Base-by-base conservation (phyloP, 75 land plant species). In the Chamaecyparis obtusa region DNA sequence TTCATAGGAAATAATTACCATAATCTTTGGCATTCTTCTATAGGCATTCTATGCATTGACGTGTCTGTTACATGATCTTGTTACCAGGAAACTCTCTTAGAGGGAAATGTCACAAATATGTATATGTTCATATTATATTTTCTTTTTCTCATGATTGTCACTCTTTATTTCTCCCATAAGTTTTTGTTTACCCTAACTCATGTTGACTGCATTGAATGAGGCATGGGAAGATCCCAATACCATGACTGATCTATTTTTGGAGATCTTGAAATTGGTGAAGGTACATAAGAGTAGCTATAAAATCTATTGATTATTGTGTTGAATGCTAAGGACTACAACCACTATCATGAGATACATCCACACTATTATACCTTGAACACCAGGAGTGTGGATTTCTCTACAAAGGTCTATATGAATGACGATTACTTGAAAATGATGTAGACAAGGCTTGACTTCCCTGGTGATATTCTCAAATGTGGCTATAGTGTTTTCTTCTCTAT, bases 401-500 rank as follows among this genome's bases (percentile, higher is more conserved):
- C 86, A 24, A 85, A 85, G 78, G 16, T 67, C 30, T 85, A 21
- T 30, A 85, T 85, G 86, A 85, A 94, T 48, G 75, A 87, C 15
- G 96, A 92, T 30, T 97, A 94, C 87, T 87, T 97, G 88, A 90
- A 86, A 64, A 97, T 97, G 99, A 96, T 97, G 96, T 96, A 96
- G 97, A 90, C 93, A 86, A 90, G 97, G 75, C 95, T 95, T 57
- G 83, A 67, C 24, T 85, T 85, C 48, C 83, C 71, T 27, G 86
- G 79, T 36, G 86, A 85, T 17, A 85, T 85, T 41, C 33, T 85
- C 24, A 85, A 71, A 39, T 80, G 86, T 10, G 86, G 86, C n/a
- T 85, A 85, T 35, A 85, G 86, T 17, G 69, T 85, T 41, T 78
- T 85, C 8, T 85, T 85, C 46, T 67, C 86, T 39, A 80, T 85